Evolutionary conservation across 2,329 filamentous ascomycete species (phyloP), one percentile per base, ranked within the genome.

Genomic region (Xylaria arbuscula): DNA sequence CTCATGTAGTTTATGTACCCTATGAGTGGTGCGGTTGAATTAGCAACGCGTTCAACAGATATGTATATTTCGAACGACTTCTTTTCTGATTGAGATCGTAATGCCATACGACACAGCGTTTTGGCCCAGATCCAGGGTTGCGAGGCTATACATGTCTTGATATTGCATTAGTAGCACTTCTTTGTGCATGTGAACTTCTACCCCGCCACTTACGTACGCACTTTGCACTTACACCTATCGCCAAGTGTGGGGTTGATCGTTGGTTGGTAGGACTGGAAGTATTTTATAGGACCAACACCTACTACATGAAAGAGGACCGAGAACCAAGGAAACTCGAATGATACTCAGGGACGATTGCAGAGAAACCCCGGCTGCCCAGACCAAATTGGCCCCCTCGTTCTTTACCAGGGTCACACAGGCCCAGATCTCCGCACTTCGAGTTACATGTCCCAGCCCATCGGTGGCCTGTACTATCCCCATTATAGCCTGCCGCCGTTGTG

Each of bases 391-490:
- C 28, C 28, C 50, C 34, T 56, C 45, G 32, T 34, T 24, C 59
- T 48, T 45, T 48, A 28, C n/a, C 50, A 38, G 38, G 50, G 40
- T 13, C 10, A 28, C 19, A 15, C 10, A 34, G 36, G 47, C 64
- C 56, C 47, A 64, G 51, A 45, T 36, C 61, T 59, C 65, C 68
- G 61, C 68, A 68, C 40, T 53, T 63, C 34, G n/a, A 55, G 15
- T 32, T 58, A 24, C 19, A 58, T 51, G 53, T 54, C n/a, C 53
- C 66, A 62, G 48, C 38, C 9, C 51, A 48, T 50, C 62, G 53
- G 53, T 61, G 61, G 34, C 22, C 34, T 57, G n/a, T 50, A 38
- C 48, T 48, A 54, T 5, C 60, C 53, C 55, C 19, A 13, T 51
- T 60, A 9, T 45, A 28, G 45, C 42, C 17, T 57, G 50, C 60